phyloP scores from a whole-genome alignment of 2,329 filamentous ascomycete genomes.

The Paecilomyces variotii region DNA sequence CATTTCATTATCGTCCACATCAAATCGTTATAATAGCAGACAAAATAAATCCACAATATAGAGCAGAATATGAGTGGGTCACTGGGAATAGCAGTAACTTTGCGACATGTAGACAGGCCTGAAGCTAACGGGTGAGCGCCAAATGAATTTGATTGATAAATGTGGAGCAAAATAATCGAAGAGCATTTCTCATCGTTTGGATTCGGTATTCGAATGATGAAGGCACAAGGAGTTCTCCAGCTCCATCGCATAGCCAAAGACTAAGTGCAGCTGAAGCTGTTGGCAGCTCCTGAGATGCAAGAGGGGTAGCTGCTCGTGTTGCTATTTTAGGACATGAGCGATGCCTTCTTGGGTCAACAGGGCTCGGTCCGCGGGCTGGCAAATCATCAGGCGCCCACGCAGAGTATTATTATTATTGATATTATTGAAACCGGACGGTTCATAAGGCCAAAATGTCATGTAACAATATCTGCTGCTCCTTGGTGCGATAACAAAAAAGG shows the following conservation, averaged over 20 bases:
- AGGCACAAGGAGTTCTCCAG: too few species aligned
- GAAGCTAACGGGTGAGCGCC: neutral
- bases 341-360: constrained; percentile 12
- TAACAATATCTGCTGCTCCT: too few species aligned
- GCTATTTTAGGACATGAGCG: neutral
- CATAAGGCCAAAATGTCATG: too few species aligned
- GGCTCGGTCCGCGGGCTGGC: neutral
- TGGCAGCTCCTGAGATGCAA: neutral
- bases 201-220: too few species aligned
- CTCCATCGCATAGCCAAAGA: too few species aligned
- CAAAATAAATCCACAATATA: neutral
- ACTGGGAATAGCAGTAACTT: neutral
- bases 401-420: too few species aligned
- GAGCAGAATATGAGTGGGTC: neutral
- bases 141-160: neutral
- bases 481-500: too few species aligned
- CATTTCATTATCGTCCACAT: neutral
- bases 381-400: too few species aligned
- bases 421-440: too few species aligned
- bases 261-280: neutral
- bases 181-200: too few species aligned
- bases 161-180: neutral
- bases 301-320: constrained; percentile 8
- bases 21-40: neutral
- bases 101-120: neutral